Evolutionary conservation across 257 asterid genomes (phyloP), one percentile per base, ranked within the genome.

Genomic region (Thymus mandschuricus): DNA sequence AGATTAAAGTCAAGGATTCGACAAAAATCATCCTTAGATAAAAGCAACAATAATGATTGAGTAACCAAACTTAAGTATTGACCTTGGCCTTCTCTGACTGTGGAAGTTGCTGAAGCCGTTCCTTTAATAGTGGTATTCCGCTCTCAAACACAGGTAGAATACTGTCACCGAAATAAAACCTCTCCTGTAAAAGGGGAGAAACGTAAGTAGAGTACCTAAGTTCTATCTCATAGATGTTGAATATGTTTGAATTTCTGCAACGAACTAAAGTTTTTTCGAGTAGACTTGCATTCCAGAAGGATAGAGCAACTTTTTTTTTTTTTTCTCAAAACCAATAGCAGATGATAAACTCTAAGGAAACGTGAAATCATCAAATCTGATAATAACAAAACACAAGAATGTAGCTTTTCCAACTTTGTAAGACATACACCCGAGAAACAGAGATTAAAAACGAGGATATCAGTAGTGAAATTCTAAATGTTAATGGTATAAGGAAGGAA

Each of bases 61-160:
- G 64, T 51, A 11, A 49, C 11, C 10, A 69, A 60, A 69, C n/a
- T 21, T n/a, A 70, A 65, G 66, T 50, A 66, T 75, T 46, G 73
- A 82, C 96, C 83, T 86, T 84, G 35, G 81, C 96, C 83, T 86
- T 84, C 33, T 92, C 96, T 45, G 87, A 80, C 68, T 77, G 29
- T 6, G 95, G 96, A 75, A 92, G 92, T 66, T 81, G 87, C 71
- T 82, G 90, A 80, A 90, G 96, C 48, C 95, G 89, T 73, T 85
- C 86, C 85, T 88, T 90, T 87, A 92, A 74, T 68, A 92, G 86
- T 35, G 98, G 98, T 80, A 92, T 83, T 61, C 98, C 97, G 62
- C 90, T 92, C 89, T 92, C 98, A 71, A 92, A 92, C 71, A 90
- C 79, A 70, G 98, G 98, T 80, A 92, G 82, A 72, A 92, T 83